Evolutionary conservation across 2,329 filamentous ascomycete genomes (phyloP).

Genomic region (Xylaria digitata): DNA sequence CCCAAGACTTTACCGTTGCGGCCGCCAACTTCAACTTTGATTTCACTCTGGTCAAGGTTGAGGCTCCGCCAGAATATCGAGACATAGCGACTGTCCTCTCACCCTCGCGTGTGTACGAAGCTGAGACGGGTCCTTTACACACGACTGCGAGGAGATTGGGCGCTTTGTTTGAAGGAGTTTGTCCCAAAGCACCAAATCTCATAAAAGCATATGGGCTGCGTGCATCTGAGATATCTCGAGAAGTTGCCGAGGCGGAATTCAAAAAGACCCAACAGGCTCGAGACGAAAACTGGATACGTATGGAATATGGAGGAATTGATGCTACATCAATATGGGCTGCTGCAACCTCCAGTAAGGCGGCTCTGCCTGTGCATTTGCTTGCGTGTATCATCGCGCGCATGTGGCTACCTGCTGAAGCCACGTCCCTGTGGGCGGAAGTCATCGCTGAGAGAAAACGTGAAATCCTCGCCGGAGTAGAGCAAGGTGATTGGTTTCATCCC

Average conservation of each 20-base stretch:
- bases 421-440: conserved; percentile 51
- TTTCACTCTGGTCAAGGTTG: conserved; percentile 23
- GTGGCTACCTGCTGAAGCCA: conserved; percentile 46
- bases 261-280: background rate
- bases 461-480: conserved; percentile 24
- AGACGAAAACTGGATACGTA: conserved; percentile 27
- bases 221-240: conserved; percentile 22
- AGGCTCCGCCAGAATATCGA: conserved; percentile 24
- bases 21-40: conserved; percentile 33
- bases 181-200: conserved; percentile 51
- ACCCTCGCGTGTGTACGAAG: conserved; percentile 46
- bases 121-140: conserved; percentile 54
- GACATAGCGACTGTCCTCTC: conserved; percentile 10
- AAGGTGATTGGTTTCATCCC: conserved; percentile 1
- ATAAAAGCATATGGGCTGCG: conserved; percentile 44
- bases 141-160: conserved; percentile 54
- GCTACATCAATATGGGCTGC: conserved; percentile 49
- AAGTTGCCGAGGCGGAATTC: conserved; percentile 5
- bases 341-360: conserved; percentile 45
- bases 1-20: conserved; percentile 24
- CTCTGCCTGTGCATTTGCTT: conserved; percentile 42
- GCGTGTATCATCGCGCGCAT: conserved; percentile 52
- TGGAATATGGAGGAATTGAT: conserved; percentile 32
- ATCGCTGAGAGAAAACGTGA: conserved; percentile 35
- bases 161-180: conserved; percentile 33